Conservation (phyloP, 352 stramenopile species). For the Phytophthora macrochlamydospora region DNA sequence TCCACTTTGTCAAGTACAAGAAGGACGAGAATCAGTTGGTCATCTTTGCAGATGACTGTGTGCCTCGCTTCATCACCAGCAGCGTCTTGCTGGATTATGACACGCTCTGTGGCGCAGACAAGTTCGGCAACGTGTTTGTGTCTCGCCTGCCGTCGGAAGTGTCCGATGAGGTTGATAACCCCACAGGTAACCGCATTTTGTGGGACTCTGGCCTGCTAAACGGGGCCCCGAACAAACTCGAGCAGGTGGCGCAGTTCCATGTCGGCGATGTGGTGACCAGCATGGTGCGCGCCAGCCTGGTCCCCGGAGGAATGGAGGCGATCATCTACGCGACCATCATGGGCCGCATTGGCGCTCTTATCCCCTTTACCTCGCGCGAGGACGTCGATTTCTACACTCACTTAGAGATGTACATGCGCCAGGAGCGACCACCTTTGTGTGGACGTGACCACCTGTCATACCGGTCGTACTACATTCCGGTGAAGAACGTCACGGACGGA, state of each 20-base stretch:
- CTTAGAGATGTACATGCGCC: slow-evolving; percentile 96
- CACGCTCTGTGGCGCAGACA: slow-evolving; percentile 97
- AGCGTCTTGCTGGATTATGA: slow-evolving; percentile 97
- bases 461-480: slow-evolving; percentile 97
- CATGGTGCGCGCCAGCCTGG: slow-evolving; percentile 95
- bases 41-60: slow-evolving; percentile 96
- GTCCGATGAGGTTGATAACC: slow-evolving; percentile 96
- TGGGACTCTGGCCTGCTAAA: slow-evolving; percentile 95
- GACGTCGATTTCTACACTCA: slow-evolving; percentile 99
- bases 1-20: slow-evolving; percentile 98
- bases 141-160: slow-evolving; percentile 92
- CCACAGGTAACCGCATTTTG: slow-evolving; percentile 95
- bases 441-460: slow-evolving; percentile 98
- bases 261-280: slow-evolving; percentile 98
- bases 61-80: slow-evolving; percentile 83
- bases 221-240: slow-evolving; percentile 96
- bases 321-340: slow-evolving; percentile 98
- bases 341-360: slow-evolving; percentile 95
- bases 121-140: slow-evolving; percentile 99
- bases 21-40: slow-evolving; percentile 95
- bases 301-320: slow-evolving; percentile 95
- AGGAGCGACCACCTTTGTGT: slow-evolving; percentile 91
- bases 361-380: slow-evolving; percentile 96
- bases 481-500: slow-evolving; percentile 99
- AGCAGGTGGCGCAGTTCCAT: slow-evolving; percentile 96